Conservation (phyloP, 805 yeast species). For the Ogataea wickerhamii region DNA sequence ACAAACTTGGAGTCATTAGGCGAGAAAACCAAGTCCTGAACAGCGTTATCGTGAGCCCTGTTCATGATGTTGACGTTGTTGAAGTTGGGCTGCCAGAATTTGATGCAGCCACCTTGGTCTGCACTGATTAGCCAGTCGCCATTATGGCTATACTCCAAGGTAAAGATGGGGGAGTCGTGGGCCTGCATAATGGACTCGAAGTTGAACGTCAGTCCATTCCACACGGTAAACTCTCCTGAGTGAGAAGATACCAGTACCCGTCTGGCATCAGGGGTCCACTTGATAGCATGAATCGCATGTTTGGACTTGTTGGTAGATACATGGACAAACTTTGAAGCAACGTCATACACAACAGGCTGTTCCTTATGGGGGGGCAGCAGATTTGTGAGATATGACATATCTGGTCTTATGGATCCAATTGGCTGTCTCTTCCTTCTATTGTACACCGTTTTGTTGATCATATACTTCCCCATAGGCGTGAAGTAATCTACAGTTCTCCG, state of each 20-base stretch:
- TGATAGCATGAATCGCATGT: constrained; percentile 85
- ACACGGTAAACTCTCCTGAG: constrained; percentile 92
- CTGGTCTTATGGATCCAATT: constrained; percentile 61
- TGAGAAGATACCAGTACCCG: constrained; percentile 84
- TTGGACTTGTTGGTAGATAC: constrained; percentile 86
- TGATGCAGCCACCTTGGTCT: constrained; percentile 86
- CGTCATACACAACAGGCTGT: constrained; percentile 52
- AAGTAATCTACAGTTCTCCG: constrained; percentile 79
- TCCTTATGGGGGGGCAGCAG: constrained; percentile 58
- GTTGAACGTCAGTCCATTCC: constrained; percentile 95
- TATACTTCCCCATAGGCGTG: constrained; percentile 66
- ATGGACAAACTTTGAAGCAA: constrained; percentile 82
- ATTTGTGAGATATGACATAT: constrained; percentile 59
- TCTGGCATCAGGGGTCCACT: constrained; percentile 97
- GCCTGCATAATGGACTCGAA: constrained; percentile 99
- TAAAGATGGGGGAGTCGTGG: constrained; percentile 84
- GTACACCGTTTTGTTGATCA: constrained; percentile 42
- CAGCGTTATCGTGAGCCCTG: constrained; percentile 73
- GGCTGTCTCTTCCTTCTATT: constrained; percentile 34
- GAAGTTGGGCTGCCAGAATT: constrained; percentile 97
- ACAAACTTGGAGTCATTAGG: constrained; percentile 90
- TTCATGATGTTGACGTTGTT: constrained; percentile 83
- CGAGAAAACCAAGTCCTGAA: constrained; percentile 83
- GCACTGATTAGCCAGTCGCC: constrained; percentile 95
- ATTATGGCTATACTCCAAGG: constrained; percentile 77